Evolutionary conservation across 2,329 filamentous ascomycete genomes (phyloP).

Genomic region (Dissoconium aciculare): DNA sequence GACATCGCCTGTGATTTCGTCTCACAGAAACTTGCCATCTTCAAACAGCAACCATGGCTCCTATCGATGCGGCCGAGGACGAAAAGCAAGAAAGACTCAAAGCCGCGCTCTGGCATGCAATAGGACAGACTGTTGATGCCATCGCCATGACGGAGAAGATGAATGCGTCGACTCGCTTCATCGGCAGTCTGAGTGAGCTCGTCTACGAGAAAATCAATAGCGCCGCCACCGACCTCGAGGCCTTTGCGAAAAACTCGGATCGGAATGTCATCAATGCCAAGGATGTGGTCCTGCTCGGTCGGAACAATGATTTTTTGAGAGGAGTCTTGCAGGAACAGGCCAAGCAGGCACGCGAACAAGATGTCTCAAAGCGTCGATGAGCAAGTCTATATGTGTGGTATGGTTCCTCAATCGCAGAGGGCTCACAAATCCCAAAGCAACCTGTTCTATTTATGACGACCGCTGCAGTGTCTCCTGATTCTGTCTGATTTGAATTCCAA

Average conservation of each 20-base stretch:
- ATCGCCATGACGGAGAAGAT: constrained; percentile 57
- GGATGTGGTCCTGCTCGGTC: constrained; percentile 73
- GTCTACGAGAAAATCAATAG: constrained; percentile 62
- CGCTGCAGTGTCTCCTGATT: too few relatives aligned
- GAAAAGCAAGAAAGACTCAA: constrained; percentile 68
- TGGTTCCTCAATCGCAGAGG: too few relatives aligned
- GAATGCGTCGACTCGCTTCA: constrained; percentile 54
- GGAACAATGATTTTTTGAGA: constrained; percentile 75
- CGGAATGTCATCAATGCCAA: constrained; percentile 66
- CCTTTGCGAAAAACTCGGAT: constrained; percentile 60
- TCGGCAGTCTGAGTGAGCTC: constrained; percentile 58
- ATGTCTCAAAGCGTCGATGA: constrained; percentile 3
- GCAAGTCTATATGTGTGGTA: not conserved
- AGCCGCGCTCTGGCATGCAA: constrained; percentile 67
- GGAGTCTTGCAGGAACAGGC: constrained; percentile 56
- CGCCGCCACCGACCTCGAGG: constrained; percentile 42
- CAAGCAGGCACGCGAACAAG: constrained; percentile 30
- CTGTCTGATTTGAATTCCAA: too few relatives aligned
- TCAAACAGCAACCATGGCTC: constrained; percentile 13
- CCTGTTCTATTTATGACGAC: too few relatives aligned
- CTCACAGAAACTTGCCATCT: not conserved
- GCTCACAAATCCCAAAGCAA: too few relatives aligned
- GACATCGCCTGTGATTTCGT: too few relatives aligned
- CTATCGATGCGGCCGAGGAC: too few relatives aligned
- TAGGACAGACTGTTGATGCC: constrained; percentile 80